Evolutionary conservation across 2,329 filamentous ascomycete genomes (phyloP).

Genomic region (Neoarthrinium moseri): DNA sequence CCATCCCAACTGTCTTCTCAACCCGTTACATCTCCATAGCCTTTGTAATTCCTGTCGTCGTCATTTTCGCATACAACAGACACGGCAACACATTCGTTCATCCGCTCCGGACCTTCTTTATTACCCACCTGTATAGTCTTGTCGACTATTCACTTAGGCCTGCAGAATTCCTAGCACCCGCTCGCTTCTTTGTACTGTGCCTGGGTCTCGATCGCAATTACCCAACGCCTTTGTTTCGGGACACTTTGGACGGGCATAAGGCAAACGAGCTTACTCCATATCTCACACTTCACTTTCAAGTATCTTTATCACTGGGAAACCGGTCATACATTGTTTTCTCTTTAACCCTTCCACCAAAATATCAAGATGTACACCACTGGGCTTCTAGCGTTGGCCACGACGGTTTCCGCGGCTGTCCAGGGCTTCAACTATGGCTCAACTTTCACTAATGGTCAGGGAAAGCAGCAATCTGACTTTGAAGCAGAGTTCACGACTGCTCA

Average conservation of each 20-base stretch:
- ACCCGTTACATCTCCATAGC: too few species aligned
- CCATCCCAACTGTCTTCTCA: too few species aligned
- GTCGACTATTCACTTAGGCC: not conserved
- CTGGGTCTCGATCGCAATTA: too few species aligned
- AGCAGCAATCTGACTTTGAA: slow-evolving; percentile 65
- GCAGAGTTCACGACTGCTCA: slow-evolving; percentile 67
- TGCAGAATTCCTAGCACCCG: not conserved
- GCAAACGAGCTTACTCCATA: too few species aligned
- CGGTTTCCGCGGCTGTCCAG: slow-evolving; percentile 41
- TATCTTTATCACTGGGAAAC: too few species aligned
- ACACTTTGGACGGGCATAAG: too few species aligned
- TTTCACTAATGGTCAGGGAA: slow-evolving; percentile 58
- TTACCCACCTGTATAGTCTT: not conserved
- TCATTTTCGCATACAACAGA: not conserved
- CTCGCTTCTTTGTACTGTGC: not conserved
- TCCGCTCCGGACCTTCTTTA: not conserved
- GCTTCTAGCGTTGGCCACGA: slow-evolving; percentile 35
- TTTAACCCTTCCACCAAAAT: not conserved
- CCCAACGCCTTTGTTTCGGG: too few species aligned
- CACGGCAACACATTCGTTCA: not conserved
- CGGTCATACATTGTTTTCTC: not conserved
- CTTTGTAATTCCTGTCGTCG: not conserved
- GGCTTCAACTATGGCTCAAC: slow-evolving; percentile 75
- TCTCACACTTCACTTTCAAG: too few species aligned
- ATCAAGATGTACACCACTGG: slow-evolving; percentile 9